These are phyloP conservation scores for Babesia bigemina DNA, from an alignment of 169 alveolate species.

Conservation along the genomic window DNA sequence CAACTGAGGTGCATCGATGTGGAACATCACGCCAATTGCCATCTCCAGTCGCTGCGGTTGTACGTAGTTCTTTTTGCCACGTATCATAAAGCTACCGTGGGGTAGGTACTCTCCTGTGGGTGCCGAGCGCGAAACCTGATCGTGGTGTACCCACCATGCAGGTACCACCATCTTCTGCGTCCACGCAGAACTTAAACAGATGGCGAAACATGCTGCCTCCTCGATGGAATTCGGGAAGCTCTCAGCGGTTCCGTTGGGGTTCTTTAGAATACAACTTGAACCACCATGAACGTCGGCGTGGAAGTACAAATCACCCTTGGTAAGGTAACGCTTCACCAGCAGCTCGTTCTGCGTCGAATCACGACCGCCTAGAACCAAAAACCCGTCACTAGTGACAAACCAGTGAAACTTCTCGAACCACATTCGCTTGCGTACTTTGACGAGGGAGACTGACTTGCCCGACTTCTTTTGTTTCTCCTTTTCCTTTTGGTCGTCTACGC, in stretches of 20 bases:
- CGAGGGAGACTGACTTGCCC: slow-evolving; percentile 46
- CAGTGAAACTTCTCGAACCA: slow-evolving; percentile 98
- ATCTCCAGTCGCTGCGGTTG: slow-evolving; percentile 91
- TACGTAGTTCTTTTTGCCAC: slow-evolving; percentile 94
- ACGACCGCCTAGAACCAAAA: slow-evolving; percentile 80
- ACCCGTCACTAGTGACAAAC: slow-evolving; percentile 92
- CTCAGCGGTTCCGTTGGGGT: slow-evolving; percentile 77
- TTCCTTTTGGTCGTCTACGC: slow-evolving; percentile 87
- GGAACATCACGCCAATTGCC: slow-evolving; percentile 89
- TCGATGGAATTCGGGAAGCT: slow-evolving; percentile 76
- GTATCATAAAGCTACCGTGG: slow-evolving; percentile 93
- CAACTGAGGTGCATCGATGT: slow-evolving; percentile 18
- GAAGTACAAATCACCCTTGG: slow-evolving; percentile 90
- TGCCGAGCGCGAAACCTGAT: slow-evolving; percentile 95
- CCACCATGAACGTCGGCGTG: slow-evolving; percentile 99
- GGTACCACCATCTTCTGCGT: slow-evolving; percentile 87
- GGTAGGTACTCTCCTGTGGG: slow-evolving; percentile 92
- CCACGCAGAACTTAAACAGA: slow-evolving; percentile 94
- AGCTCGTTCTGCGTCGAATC: slow-evolving; percentile 95
- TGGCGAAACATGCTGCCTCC: slow-evolving; percentile 81
- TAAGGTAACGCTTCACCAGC: slow-evolving; percentile 90
- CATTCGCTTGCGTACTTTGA: slow-evolving; percentile 84
- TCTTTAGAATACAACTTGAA: slow-evolving; percentile 93
- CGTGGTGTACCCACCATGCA: slow-evolving; percentile 97
- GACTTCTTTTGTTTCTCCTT: slow-evolving; percentile 73